Evolutionary conservation across 176 grass and related monocot species (phyloP).

Genomic region (Bolboschoenus planiculmis): DNA sequence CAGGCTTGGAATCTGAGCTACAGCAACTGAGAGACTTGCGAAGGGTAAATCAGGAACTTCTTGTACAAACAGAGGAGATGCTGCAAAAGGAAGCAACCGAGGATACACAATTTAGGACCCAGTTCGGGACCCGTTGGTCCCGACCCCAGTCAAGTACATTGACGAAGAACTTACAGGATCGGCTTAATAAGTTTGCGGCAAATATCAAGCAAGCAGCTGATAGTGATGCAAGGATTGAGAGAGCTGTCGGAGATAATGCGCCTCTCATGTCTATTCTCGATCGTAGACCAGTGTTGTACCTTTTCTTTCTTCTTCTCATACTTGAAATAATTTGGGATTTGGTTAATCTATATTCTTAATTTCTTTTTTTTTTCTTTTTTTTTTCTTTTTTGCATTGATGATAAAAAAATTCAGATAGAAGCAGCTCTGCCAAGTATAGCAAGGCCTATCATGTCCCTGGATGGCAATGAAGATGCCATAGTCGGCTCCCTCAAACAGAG

Average conservation of each 20-base stretch:
- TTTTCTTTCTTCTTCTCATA: neutral
- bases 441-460: constrained; percentile 98
- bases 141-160: constrained; percentile 90
- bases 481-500: constrained; percentile 93
- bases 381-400: neutral
- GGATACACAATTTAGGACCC: constrained; percentile 84
- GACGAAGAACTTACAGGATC: constrained; percentile 92
- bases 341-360: neutral
- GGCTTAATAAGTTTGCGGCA: constrained; percentile 80
- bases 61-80: constrained; percentile 89
- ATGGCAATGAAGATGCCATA: constrained; percentile 98
- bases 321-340: neutral
- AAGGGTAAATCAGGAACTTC: constrained; percentile 91
- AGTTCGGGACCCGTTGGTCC: constrained; percentile 89
- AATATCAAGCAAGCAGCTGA: constrained; percentile 90
- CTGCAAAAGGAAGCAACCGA: constrained; percentile 91
- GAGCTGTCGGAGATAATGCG: constrained; percentile 67
- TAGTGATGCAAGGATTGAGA: constrained; percentile 73
- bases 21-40: constrained; percentile 95
- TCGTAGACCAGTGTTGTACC: constrained; percentile 58
- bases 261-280: constrained; percentile 91
- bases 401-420: constrained; percentile 67
- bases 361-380: no score
- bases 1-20: constrained; percentile 68
- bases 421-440: constrained; percentile 93